Base-by-base conservation (phyloP, 2,329 filamentous ascomycete species). In the Penicillium sp. region DNA sequence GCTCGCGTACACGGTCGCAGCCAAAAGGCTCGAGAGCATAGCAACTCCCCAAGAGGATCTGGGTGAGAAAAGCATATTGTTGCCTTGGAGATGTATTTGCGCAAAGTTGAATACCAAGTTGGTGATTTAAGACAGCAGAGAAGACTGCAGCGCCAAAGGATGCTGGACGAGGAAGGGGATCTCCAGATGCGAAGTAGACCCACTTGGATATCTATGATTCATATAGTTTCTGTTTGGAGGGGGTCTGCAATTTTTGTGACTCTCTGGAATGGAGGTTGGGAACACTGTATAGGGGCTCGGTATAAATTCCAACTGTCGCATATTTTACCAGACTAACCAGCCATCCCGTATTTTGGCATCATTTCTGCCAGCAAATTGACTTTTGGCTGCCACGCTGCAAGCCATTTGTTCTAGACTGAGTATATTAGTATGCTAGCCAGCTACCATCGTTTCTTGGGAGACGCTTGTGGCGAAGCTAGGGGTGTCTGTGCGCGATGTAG, bases 261-360 rank as follows among this genome's bases (percentile, higher is more conserved):
- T 23, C 3, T 48, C 35, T 59, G 60, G 63, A 64, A 66, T 64
- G 60, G 54, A 25, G 31, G 14, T 45, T 45, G 14, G 9, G 26
- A 2, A 31, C 43, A 31, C 31, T 22, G 23, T 12, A 15, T 31
- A 47, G 26, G 26, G n/a, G n/a, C 18, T 15, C 15, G 3, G 14
- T 22, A 41, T 48, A 22, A 58, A 57, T 59, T 49, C 54, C 51
- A 33, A 35, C 41, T 14, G 26, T 57, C 31, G 29, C 37, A 56
- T 51, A 51, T 7, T 48, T 54, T 40, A 4, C 14, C 45, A 31
- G 31, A n/a, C 23, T 26, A 31, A 31, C 25, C 27, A 22, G 33
- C 45, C 25, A 9, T n/a, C 25, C 14, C 27, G n/a, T 35, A 12
- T 35, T 49, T 23, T 37, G 1, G 15, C 26, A 40, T 14, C 9